A percentile compares a stretch with the other conserved stretches of the same genome.
Evolutionary conservation across 805 yeast species (phyloP).

Genomic region (Schwanniomyces polymorphus): DNA sequence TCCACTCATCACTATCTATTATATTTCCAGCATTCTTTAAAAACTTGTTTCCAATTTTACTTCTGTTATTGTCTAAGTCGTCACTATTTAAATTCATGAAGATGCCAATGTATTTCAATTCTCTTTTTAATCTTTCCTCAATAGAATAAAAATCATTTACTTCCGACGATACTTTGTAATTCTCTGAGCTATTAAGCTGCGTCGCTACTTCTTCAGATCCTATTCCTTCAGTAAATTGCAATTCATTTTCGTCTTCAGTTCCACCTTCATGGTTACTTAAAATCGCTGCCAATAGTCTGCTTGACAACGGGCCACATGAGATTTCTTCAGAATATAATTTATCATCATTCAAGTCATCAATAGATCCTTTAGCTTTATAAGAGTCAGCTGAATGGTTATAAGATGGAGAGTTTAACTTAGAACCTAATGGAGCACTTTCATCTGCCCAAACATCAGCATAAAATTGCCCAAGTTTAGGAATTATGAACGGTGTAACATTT

Average conservation of each 20-base stretch:
- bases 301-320: constrained; percentile 89
- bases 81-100: constrained; percentile 57
- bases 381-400: constrained; percentile 45
- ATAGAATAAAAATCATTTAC: constrained; percentile 72
- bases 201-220: constrained; percentile 35
- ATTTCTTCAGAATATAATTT: constrained; percentile 68
- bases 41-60: constrained; percentile 19
- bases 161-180: constrained; percentile 42
- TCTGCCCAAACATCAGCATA: constrained; percentile 86
- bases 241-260: constrained; percentile 23
- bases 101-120: constrained; percentile 86
- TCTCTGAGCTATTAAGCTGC: constrained; percentile 30
- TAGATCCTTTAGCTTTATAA: constrained; percentile 57
- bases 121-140: constrained; percentile 86
- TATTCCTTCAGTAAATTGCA: constrained; percentile 10
- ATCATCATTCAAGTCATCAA: constrained; percentile 59
- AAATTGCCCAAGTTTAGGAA: constrained; percentile 82
- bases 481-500: constrained; percentile 64
- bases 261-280: constrained; percentile 45
- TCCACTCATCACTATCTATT: constrained; percentile 71
- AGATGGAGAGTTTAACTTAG: constrained; percentile 49
- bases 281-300: constrained; percentile 80
- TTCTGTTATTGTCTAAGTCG: constrained; percentile 29
- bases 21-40: constrained; percentile 25
- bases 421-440: constrained; percentile 58